Conservation (phyloP, 345 rosid species). For the Linum usitatissimum region DNA sequence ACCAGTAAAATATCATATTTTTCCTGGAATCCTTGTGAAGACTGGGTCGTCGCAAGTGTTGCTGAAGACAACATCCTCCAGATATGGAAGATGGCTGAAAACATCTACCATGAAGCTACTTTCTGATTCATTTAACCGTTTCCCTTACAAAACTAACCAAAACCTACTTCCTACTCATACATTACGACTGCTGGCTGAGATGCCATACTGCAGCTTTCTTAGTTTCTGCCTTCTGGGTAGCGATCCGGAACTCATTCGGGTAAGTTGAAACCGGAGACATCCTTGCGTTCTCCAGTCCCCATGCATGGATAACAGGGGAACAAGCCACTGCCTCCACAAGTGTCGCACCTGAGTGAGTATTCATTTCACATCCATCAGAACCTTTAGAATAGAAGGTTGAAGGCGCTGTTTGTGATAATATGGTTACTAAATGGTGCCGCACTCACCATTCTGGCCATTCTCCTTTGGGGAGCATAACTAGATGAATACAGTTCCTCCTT, state of each 20-base stretch:
- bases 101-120: conserved; percentile 94
- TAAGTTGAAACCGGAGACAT: conserved; percentile 55
- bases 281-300: conserved; percentile 60
- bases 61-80: conserved; percentile 98
- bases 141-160: no score
- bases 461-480: conserved; percentile 63
- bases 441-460: conserved; percentile 82
- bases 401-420: neutral
- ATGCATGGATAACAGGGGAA: conserved; percentile 60
- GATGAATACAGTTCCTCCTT: conserved; percentile 42
- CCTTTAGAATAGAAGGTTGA: neutral
- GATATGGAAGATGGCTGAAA: conserved; percentile 99
- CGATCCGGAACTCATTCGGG: conserved; percentile 13
- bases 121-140: no score
- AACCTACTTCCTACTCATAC: conserved; percentile 16
- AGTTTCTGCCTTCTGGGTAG: neutral
- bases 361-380: neutral
- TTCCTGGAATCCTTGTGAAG: conserved; percentile 99
- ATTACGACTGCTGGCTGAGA: neutral
- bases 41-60: conserved; percentile 92
- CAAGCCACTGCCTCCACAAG: conserved; percentile 79
- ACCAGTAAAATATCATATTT: conserved; percentile 96
- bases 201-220: neutral
- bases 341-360: conserved; percentile 43
- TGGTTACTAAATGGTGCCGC: neutral